phyloP scores from a whole-genome alignment of 2,329 filamentous ascomycete species.

The Cercospora janseana region DNA sequence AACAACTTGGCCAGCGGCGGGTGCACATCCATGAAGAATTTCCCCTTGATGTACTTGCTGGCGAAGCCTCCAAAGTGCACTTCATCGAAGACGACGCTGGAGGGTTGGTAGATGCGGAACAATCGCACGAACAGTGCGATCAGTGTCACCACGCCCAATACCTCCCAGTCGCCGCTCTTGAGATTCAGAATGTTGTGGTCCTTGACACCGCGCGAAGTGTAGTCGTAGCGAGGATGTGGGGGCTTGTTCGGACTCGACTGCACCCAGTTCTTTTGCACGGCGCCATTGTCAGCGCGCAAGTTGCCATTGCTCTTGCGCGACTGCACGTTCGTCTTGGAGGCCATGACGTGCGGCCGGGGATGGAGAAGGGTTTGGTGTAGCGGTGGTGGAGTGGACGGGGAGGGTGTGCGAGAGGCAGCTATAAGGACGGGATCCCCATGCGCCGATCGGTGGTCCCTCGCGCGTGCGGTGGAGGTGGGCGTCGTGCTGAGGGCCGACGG shows the following conservation, averaged over 20 bases:
- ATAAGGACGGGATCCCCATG: conserved; percentile 3
- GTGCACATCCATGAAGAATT: conserved; percentile 99
- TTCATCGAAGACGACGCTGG: conserved; percentile 97
- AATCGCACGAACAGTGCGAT: conserved; percentile 77
- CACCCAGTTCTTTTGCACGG: conserved; percentile 21
- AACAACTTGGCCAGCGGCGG: conserved; percentile 94
- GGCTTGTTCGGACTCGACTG: conserved; percentile 38
- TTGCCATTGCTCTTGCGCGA: conserved; percentile 17
- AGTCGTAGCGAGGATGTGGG: conserved; percentile 49
- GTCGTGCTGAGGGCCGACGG: conserved; percentile 4
- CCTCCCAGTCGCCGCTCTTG: conserved; percentile 76
- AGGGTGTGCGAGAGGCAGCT: not conserved
- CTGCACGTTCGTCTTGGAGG: conserved; percentile 21
- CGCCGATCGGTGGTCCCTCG: not conserved
- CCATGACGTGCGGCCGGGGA: conserved; percentile 21
- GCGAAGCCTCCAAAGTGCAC: conserved; percentile 99
- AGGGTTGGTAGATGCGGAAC: conserved; percentile 94
- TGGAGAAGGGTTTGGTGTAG: not conserved
- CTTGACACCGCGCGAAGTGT: conserved; percentile 73
- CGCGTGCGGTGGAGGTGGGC: not conserved
- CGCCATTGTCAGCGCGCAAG: conserved; percentile 21
- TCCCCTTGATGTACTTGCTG: conserved; percentile 98
- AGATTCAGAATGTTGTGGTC: conserved; percentile 93
- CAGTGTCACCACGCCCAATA: conserved; percentile 69
- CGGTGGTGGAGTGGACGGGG: not conserved